These are phyloP conservation scores for Macrolepiota albuminosa DNA, from an alignment of 768 basidiomycete species.

Conservation along the genomic window DNA sequence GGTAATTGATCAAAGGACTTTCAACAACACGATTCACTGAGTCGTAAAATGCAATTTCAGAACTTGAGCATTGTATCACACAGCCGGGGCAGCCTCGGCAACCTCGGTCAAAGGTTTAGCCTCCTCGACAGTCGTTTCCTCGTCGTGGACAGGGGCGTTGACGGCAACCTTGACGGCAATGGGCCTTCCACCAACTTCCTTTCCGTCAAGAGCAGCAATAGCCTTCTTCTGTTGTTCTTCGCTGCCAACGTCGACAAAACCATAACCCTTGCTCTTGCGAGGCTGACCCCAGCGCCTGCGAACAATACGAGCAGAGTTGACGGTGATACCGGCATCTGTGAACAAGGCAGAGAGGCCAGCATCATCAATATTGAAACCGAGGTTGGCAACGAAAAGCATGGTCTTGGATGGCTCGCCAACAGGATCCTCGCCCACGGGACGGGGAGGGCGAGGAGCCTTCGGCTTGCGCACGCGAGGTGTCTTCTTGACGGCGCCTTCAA, in stretches of 20 bases:
- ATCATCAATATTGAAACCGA: constrained; percentile 92
- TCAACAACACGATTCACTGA: constrained; percentile 16
- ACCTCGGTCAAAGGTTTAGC: constrained; percentile 26
- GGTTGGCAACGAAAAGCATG: constrained; percentile 95
- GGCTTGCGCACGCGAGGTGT: constrained; percentile 51
- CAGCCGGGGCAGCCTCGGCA: constrained; percentile 20
- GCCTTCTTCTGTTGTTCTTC: constrained; percentile 92
- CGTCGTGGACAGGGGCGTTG: constrained; percentile 66
- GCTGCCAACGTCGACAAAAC: constrained; percentile 91
- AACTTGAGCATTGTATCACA: constrained; percentile 26
- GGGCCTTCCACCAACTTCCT: constrained; percentile 78
- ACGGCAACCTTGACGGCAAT: constrained; percentile 96
- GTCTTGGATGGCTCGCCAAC: constrained; percentile 84
- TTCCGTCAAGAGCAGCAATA: constrained; percentile 80
- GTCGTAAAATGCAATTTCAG: constrained; percentile 30
- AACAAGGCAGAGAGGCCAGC: constrained; percentile 76
- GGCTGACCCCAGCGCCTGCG: constrained; percentile 78
- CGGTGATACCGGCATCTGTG: constrained; percentile 77
- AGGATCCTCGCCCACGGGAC: constrained; percentile 79
- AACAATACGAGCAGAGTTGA: constrained; percentile 87
- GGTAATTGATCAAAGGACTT: constrained; percentile 8
- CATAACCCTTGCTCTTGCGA: constrained; percentile 93
- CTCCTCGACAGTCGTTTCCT: constrained; percentile 34
- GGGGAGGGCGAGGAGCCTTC: constrained; percentile 52
- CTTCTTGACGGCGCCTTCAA: constrained; percentile 41